Conservation (phyloP, 345 rosid genomes). For the Zanthoxylum bungeanum region DNA sequence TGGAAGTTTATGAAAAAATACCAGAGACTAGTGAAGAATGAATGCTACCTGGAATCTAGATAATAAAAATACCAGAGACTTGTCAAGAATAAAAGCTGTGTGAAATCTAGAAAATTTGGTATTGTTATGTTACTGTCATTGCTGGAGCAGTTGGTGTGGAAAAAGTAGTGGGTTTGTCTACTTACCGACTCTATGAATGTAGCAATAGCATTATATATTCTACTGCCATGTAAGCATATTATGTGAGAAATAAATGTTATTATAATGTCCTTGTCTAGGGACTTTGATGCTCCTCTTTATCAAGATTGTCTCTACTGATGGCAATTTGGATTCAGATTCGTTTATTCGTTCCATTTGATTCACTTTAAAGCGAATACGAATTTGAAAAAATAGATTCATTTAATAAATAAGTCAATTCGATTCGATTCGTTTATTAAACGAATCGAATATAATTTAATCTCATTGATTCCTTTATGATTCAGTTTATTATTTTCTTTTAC, state of each 20-base stretch:
- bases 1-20: conserved; percentile 34
- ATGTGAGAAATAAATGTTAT: background rate
- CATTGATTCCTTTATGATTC: no score
- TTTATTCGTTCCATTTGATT: no score
- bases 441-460: no score
- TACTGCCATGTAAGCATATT: background rate
- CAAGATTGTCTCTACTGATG: conserved; percentile 1
- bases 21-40: conserved; percentile 19
- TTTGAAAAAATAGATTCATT: background rate
- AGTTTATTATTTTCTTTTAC: no score
- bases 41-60: background rate
- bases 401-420: no score
- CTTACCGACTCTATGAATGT: background rate
- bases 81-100: background rate
- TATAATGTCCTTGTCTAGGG: background rate
- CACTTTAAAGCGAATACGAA: no score
- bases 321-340: background rate
- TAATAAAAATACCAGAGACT: background rate
- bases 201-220: no score
- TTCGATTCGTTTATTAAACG: no score
- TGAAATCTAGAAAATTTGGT: background rate
- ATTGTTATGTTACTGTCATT: background rate
- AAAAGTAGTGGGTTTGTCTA: background rate
- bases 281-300: background rate
- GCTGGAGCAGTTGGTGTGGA: background rate